Evolutionary conservation across 192 early-diverging fungal genomes (phyloP).

Genomic region (Allomyces macrogynus): DNA sequence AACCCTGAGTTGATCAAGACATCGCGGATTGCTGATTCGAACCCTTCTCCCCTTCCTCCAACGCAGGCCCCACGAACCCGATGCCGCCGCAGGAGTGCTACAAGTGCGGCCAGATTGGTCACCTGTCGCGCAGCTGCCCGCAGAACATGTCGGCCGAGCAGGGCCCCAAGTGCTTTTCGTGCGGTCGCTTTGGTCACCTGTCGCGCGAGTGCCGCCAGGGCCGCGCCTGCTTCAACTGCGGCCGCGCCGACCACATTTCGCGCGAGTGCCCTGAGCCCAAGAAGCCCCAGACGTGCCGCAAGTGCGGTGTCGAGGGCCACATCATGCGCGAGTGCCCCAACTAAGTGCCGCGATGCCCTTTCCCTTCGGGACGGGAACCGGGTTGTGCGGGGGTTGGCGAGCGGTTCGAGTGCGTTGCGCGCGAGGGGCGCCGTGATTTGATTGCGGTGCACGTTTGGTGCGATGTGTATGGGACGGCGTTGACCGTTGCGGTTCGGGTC

Average conservation of each 20-base stretch:
- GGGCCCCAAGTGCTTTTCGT: conserved; percentile 2
- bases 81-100: conserved; percentile 18
- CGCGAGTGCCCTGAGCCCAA: conserved; percentile 15
- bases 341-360: neutral
- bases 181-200: conserved; percentile 4
- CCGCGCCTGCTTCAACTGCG: conserved; percentile 22
- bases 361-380: no score
- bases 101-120: conserved; percentile 10
- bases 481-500: no score
- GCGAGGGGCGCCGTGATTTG: no score
- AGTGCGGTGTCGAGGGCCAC: neutral
- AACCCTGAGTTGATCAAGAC: no score
- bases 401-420: no score
- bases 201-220: neutral
- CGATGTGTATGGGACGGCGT: no score
- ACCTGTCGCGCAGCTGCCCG: neutral
- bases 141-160: neutral
- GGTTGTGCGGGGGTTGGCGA: no score
- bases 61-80: conserved; percentile 5
- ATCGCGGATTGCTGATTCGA: no score
- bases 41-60: no score
- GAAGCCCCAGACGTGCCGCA: neutral
- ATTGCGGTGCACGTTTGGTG: no score
- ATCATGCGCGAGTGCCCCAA: neutral
- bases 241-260: conserved; percentile 19